These are phyloP conservation scores for Castanospermum australe DNA, from an alignment of 306 rosid species.

Conservation along the genomic window DNA sequence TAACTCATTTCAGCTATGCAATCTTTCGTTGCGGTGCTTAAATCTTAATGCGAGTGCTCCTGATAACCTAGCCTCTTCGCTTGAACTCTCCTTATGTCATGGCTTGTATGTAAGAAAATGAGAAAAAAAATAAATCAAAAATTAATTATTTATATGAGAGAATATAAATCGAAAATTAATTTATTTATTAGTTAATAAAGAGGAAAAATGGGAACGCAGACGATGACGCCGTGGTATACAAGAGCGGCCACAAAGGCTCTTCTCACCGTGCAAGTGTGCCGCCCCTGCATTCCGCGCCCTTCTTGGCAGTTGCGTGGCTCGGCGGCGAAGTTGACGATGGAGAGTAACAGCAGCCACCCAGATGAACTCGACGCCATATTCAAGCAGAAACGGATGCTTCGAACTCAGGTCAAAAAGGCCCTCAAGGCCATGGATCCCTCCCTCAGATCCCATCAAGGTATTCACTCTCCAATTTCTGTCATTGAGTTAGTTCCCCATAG, in stretches of 20 bases:
- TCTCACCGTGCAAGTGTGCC: background rate
- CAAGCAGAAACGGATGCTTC: conserved; percentile 62
- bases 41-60: no score
- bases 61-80: no score
- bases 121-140: no score
- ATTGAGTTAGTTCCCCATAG: background rate
- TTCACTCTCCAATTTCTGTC: background rate
- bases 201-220: background rate
- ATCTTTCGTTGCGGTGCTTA: no score
- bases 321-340: conserved; percentile 15
- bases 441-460: conserved; percentile 80
- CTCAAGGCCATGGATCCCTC: conserved; percentile 73
- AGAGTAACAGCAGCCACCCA: conserved; percentile 17
- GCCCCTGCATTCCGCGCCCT: background rate
- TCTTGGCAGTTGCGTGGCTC: background rate
- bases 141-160: no score
- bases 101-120: no score
- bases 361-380: conserved; percentile 52
- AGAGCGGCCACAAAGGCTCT: conserved; percentile 16
- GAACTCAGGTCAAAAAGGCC: conserved; percentile 68
- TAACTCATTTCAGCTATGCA: no score
- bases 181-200: background rate
- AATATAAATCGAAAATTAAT: no score
- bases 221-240: background rate
- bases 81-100: no score